Evolutionary conservation across 257 asterid genomes (phyloP), one percentile per base, ranked within the genome.

Genomic region (Striga asiatica): DNA sequence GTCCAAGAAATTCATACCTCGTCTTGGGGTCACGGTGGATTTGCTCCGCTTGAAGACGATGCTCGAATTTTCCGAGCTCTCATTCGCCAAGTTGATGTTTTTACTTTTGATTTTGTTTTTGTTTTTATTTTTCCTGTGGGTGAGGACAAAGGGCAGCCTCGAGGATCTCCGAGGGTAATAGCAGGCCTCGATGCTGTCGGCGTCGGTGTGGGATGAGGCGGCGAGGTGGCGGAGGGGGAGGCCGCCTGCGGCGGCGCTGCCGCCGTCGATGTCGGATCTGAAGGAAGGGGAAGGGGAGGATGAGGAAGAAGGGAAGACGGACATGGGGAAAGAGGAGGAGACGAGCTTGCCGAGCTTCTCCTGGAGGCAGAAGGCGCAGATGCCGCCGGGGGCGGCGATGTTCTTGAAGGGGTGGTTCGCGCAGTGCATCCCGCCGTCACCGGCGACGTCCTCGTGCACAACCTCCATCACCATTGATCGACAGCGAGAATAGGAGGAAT

Each of bases 331-430:
- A 2, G 98, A 84, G 22, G 99, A 85, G 24, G 99, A 83, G 20
- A 92, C 94, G 17, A 92, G 88, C 64, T 92, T 92, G 13, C 97
- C 95, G 18, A 92, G 89, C 83, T 92, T 92, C 62, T 92, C 99
- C 75, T 88, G 99, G 29, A 92, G 94, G 58, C 99, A 92, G 28
- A 81, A 74, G 8, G 94, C 97, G 70, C 99, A 92, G 75, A 92
- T 81, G 71, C 99, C 99, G 38, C 98, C 98, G 5, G 93, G 91
- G 9, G 78, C 75, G 13, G 77, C 76, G 58, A 74, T 92, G 82
- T 75, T 92, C 12, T 81, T 82, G 85, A 79, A 80, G 0, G 94
- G 95, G 32, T 92, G 99, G 58, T 79, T 78, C 6, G 76, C 60
- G 66, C 99, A 92, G 52, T 79, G 94, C 86, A 79, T 79, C 66